Base-by-base conservation (phyloP, 139 green algal species). In the Diplosphaera chodatii region DNA sequence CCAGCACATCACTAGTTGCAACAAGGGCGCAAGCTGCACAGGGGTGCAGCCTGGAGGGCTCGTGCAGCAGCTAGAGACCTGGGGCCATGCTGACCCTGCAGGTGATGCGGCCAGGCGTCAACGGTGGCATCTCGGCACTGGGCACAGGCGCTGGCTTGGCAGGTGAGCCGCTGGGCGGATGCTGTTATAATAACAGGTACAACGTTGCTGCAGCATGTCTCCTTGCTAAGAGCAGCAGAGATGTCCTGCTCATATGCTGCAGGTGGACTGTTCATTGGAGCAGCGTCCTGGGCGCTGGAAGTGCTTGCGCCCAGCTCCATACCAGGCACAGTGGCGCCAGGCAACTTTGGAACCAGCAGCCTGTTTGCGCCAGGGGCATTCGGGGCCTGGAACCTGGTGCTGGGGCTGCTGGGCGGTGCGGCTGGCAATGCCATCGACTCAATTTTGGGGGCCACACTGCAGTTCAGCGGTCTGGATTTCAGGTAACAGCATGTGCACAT, bases 371-470 rank as follows among this genome's bases (percentile, higher is more conserved):
- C 69, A 73, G 40, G 63, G 70, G 75, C 33, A 20, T 28, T 73
- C 67, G 63, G 41, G 32, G 31, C 31, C 28, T n/a, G 62, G 56
- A 68, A 40, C 28, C 13, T 59, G 29, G 34, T 30, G 0, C 55
- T 86, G 23, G 88, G 89, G n/a, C 48, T 93, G 6, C 66, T 80
- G 8, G 88, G 83, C 6, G 94, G 93, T 6, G 63, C 97, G 32
- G 5, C 84, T 4, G 90, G 90, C 2, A 94, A 86, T 4, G 68
- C 97, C 55, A 29, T 98, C 6, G 94, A 98, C 76, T 96, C 88
- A 0, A 31, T 98, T 20, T 81, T 98, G 27, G 94, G 94, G 0
- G 94, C 94, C 13, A 96, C 91, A 0, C 32, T 98, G 37, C 94
- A 98, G 78, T 97, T 87, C 79, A 93, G 77, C 22, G 88, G 93